Conservation (phyloP, 129 eudicot species). For the Solidago caesia region DNA sequence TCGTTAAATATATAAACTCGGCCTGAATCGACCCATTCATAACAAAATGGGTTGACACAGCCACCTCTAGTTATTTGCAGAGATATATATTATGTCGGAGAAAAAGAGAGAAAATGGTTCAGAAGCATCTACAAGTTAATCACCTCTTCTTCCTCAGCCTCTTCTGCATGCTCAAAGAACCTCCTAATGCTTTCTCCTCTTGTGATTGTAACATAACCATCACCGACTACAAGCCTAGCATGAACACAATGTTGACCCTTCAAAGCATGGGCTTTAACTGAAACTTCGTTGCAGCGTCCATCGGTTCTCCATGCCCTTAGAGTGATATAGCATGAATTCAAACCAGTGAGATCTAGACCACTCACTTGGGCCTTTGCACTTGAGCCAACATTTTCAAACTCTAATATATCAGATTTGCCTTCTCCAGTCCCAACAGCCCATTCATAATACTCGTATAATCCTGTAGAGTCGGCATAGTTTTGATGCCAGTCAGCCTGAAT, state of each 20-base stretch:
- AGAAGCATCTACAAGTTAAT: background rate
- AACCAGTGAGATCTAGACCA: slow-evolving; percentile 72
- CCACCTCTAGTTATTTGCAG: background rate
- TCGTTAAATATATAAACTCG: background rate
- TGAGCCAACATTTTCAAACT: slow-evolving; percentile 91
- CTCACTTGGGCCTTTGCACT: slow-evolving; percentile 65
- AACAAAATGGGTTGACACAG: background rate
- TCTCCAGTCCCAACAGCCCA: slow-evolving; percentile 98
- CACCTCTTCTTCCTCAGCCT: slow-evolving; percentile 98
- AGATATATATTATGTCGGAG: background rate
- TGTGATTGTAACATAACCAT: slow-evolving; percentile 83
- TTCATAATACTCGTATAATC: slow-evolving; percentile 79
- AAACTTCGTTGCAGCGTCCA: slow-evolving; percentile 76
- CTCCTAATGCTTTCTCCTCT: slow-evolving; percentile 78
- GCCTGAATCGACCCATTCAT: background rate
- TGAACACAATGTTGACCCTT: slow-evolving; percentile 92
- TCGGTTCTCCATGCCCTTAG: slow-evolving; percentile 91
- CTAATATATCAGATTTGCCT: slow-evolving; percentile 94
- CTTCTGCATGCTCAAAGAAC: slow-evolving; percentile 98
- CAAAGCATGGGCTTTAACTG: slow-evolving; percentile 94
- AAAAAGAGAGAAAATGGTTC: background rate
- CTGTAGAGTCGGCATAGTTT: slow-evolving; percentile 65
- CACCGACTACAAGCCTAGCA: slow-evolving; percentile 91
- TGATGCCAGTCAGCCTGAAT: slow-evolving; percentile 94
- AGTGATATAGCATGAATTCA: slow-evolving; percentile 81